Evolutionary conservation across 2,329 filamentous ascomycete species (phyloP).

Genomic region (Chaetoscypha palmicola): DNA sequence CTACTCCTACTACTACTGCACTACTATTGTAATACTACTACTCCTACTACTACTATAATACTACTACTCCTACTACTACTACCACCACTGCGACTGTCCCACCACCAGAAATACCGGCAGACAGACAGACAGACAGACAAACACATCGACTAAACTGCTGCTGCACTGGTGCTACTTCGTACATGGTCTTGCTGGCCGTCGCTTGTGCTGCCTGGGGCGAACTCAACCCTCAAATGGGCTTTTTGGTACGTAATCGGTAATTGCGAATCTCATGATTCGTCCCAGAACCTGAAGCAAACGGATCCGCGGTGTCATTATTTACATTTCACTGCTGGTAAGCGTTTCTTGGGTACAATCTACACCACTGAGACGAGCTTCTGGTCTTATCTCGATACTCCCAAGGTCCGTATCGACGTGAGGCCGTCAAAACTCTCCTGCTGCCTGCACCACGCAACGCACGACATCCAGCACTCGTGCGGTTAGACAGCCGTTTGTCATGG

Average conservation of each 20-base stretch:
- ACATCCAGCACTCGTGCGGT: neutral
- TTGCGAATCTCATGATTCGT: constrained; percentile 8
- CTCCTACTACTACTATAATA: neutral
- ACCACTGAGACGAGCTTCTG: constrained; percentile 4
- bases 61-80: constrained; percentile 10
- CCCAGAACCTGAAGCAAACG: neutral
- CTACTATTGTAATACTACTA: no score
- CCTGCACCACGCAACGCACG: neutral
- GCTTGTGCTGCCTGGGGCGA: constrained; percentile 3
- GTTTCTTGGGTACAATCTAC: neutral
- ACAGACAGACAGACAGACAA: neutral
- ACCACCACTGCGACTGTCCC: neutral
- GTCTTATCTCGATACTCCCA: constrained; percentile 7
- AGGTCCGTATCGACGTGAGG: no score
- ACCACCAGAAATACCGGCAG: no score
- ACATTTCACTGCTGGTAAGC: constrained; percentile 1
- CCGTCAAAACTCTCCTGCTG: neutral
- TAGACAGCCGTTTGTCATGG: neutral
- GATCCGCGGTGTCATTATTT: constrained; percentile 1
- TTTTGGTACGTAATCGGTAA: constrained; percentile 24
- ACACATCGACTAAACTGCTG: neutral
- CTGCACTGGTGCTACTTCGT: neutral
- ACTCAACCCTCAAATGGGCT: constrained; percentile 20
- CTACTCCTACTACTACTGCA: no score
- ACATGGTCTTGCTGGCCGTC: neutral